Conservation (phyloP, 169 alveolate genomes). For the Toxoplasma gondii region DNA sequence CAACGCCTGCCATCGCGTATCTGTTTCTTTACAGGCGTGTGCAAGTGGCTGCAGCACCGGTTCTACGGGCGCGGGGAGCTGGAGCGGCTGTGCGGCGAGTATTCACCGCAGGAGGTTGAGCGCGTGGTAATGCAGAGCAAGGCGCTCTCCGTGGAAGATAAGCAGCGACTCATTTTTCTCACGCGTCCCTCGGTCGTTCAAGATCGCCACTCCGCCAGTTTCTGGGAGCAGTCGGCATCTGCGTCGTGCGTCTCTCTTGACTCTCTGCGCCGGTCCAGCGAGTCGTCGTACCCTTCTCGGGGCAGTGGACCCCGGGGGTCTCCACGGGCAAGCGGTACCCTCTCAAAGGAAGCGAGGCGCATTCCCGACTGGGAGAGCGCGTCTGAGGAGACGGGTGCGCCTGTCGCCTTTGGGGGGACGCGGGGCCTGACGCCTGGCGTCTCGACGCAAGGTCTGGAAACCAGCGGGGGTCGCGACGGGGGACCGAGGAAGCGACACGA, state of each 20-base stretch:
- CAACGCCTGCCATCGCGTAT: neutral
- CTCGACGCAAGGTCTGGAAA: too few species aligned
- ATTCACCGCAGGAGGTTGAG: slow-evolving; percentile 33
- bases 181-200: neutral
- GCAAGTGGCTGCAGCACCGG: slow-evolving; percentile 49
- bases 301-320: too few species aligned
- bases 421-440: too few species aligned
- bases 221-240: neutral
- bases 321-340: too few species aligned
- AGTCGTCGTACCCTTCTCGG: neutral
- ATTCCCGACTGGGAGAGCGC: too few species aligned
- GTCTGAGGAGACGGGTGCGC: too few species aligned
- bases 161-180: slow-evolving; percentile 8
- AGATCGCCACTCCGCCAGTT: neutral
- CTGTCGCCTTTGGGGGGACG: too few species aligned
- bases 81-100: slow-evolving; percentile 30
- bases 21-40: neutral
- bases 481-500: too few species aligned
- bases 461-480: too few species aligned
- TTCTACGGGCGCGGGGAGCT: slow-evolving; percentile 40
- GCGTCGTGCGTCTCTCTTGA: neutral
- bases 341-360: too few species aligned
- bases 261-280: neutral
- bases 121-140: slow-evolving; percentile 24
- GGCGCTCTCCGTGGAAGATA: slow-evolving; percentile 10